phyloP scores from a whole-genome alignment of 208 protist genomes.

The Leishmania tropica region DNA sequence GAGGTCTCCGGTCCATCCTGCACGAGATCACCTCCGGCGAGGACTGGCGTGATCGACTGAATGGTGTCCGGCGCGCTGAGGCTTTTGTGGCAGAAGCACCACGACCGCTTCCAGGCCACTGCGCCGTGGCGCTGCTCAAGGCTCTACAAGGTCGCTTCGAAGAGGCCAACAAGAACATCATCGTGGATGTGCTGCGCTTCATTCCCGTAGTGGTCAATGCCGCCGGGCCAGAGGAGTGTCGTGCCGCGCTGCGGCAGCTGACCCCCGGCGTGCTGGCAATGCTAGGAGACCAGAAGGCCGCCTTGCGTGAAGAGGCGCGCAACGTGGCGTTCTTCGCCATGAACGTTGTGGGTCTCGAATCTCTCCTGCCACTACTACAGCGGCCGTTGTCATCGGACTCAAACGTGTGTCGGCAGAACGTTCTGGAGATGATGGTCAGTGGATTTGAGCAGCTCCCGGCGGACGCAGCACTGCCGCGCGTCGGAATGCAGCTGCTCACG shows the following conservation, averaged over 20 bases:
- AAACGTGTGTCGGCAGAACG: slow-evolving; percentile 69
- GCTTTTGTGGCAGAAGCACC: slow-evolving; percentile 51
- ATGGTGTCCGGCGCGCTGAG: slow-evolving; percentile 64
- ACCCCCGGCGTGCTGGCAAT: slow-evolving; percentile 67
- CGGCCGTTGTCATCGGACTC: slow-evolving; percentile 81
- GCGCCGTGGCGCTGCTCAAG: slow-evolving; percentile 52
- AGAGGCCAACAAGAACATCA: slow-evolving; percentile 88
- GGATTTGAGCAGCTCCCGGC: slow-evolving; percentile 61
- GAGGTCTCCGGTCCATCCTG: slow-evolving; percentile 40
- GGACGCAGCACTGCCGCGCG: slow-evolving; percentile 46
- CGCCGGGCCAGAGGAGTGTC: slow-evolving; percentile 41
- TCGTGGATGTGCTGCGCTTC: slow-evolving; percentile 82
- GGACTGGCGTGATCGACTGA: slow-evolving; percentile 81
- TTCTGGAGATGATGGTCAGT: slow-evolving; percentile 71
- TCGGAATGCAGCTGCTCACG: slow-evolving; percentile 52
- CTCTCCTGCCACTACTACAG: slow-evolving; percentile 64
- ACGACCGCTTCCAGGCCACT: slow-evolving; percentile 38
- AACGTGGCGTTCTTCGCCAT: slow-evolving; percentile 58
- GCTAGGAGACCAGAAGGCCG: slow-evolving; percentile 82
- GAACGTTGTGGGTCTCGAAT: slow-evolving; percentile 66
- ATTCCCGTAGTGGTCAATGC: slow-evolving; percentile 65
- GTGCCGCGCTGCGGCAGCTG: slow-evolving; percentile 47
- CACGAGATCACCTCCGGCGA: slow-evolving; percentile 58
- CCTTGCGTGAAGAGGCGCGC: slow-evolving; percentile 77
- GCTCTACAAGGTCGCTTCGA: slow-evolving; percentile 72